Evolutionary conservation across 768 basidiomycete species (phyloP).

Genomic region (Termitomyces sp.): DNA sequence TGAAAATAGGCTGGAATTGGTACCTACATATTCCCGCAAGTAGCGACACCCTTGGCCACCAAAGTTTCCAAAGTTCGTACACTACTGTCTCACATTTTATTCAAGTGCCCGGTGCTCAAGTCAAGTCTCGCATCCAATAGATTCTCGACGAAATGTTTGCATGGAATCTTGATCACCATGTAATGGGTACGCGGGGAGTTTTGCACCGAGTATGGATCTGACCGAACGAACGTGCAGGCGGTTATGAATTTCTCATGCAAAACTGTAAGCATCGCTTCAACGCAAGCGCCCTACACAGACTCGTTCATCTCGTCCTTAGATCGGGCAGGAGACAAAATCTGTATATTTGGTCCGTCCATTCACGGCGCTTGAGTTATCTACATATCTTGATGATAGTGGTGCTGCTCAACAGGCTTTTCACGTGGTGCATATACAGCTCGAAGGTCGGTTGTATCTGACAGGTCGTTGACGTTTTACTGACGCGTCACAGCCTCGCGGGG

Average conservation of each 20-base stretch:
- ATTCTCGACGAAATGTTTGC: conserved; percentile 45
- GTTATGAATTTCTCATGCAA: conserved; percentile 57
- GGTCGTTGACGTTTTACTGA: not conserved
- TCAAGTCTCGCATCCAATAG: conserved; percentile 18
- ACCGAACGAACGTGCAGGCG: conserved; percentile 22
- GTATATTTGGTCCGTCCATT: conserved; percentile 43
- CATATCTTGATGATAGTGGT: not conserved
- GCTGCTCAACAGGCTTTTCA: conserved; percentile 39
- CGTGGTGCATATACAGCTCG: conserved; percentile 62
- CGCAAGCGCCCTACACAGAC: too few species aligned
- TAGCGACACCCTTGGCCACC: conserved; percentile 28
- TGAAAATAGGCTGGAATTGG: conserved; percentile 42
- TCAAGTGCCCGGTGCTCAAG: not conserved
- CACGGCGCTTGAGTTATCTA: not conserved
- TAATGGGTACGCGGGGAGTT: conserved; percentile 32
- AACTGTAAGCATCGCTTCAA: conserved; percentile 29
- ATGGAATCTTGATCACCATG: conserved; percentile 41
- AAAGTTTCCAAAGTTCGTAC: conserved; percentile 33
- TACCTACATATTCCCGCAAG: conserved; percentile 37
- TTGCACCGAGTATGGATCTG: not conserved
- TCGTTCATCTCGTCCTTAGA: conserved; percentile 21
- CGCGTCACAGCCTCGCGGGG: conserved; percentile 32
- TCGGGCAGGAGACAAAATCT: conserved; percentile 50
- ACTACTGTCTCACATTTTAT: too few species aligned
- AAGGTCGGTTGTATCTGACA: conserved; percentile 21